Conservation (phyloP, 2,329 filamentous ascomycete genomes). For the Phialemoniopsis sp. region DNA sequence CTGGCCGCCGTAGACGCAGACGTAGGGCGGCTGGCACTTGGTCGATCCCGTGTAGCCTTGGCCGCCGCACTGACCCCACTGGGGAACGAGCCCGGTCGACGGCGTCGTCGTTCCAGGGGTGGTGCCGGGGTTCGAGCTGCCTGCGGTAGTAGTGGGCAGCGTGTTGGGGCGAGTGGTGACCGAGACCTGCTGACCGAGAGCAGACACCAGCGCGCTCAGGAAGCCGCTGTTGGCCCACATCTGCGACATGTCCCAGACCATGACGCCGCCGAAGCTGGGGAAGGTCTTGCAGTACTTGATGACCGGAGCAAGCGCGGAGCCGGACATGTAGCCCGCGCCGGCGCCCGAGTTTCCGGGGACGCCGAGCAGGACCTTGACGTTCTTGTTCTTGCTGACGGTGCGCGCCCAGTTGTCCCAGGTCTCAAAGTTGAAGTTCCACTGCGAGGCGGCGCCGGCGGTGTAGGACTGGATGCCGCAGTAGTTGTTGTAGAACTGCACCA, state of each 20-base stretch:
- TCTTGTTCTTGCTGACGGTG: slow-evolving; percentile 48
- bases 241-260: slow-evolving; percentile 67
- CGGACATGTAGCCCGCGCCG: slow-evolving; percentile 50
- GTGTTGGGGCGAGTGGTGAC: slow-evolving; percentile 4
- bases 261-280: slow-evolving; percentile 60
- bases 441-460: slow-evolving; percentile 31
- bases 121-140: slow-evolving; percentile 2
- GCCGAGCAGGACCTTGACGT: slow-evolving; percentile 59
- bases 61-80: slow-evolving; percentile 32
- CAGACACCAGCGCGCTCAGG: slow-evolving; percentile 35
- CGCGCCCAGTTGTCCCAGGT: slow-evolving; percentile 65
- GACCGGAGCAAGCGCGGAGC: slow-evolving; percentile 39
- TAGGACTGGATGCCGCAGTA: slow-evolving; percentile 56
- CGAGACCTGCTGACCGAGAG: slow-evolving; percentile 17
- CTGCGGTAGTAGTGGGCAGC: slow-evolving; percentile 2
- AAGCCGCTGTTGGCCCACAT: slow-evolving; percentile 55
- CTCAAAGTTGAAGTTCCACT: slow-evolving; percentile 56
- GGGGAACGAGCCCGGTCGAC: slow-evolving; percentile 19
- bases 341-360: slow-evolving; percentile 52
- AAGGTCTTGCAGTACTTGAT: slow-evolving; percentile 51
- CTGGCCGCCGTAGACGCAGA: slow-evolving; percentile 17
- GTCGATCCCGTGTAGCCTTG: slow-evolving; percentile 25
- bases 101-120: slow-evolving; percentile 3
- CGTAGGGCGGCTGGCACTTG: slow-evolving; percentile 21
- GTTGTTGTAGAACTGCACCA: slow-evolving; percentile 69